Evolutionary conservation across 2,329 filamentous ascomycete species (phyloP).

Genomic region (Aspergillus sp.): DNA sequence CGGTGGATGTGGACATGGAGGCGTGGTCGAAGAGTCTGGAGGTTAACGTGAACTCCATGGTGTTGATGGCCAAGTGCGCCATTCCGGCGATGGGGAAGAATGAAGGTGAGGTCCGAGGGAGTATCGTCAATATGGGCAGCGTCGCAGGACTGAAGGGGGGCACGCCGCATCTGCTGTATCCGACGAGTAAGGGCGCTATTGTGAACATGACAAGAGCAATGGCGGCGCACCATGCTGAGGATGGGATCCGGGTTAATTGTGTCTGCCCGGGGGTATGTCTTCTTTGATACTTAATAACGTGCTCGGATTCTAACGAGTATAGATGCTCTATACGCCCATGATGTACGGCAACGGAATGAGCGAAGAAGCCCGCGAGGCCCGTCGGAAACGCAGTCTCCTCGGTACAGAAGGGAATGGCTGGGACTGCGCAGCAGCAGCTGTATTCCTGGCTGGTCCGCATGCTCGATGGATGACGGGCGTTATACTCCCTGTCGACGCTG

Average conservation of each 20-base stretch:
- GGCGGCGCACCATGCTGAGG: slow-evolving; percentile 53
- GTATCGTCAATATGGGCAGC: slow-evolving; percentile 57
- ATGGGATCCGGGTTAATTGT: slow-evolving; percentile 56
- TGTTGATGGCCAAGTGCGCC: slow-evolving; percentile 62
- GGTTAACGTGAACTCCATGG: slow-evolving; percentile 66
- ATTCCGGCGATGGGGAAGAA: slow-evolving; percentile 62
- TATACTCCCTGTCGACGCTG: slow-evolving; percentile 50
- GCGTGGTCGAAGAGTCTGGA: slow-evolving; percentile 59
- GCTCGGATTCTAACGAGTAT: no score
- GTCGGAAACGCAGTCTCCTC: slow-evolving; percentile 52
- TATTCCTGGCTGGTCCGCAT: slow-evolving; percentile 54
- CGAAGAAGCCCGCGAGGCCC: slow-evolving; percentile 49
- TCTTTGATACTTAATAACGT: background rate
- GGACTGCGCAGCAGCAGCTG: slow-evolving; percentile 53
- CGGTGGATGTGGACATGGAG: slow-evolving; percentile 60
- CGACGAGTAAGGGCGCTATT: slow-evolving; percentile 54
- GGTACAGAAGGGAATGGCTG: slow-evolving; percentile 56
- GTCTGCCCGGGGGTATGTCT: slow-evolving; percentile 48
- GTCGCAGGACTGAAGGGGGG: slow-evolving; percentile 55
- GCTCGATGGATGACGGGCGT: slow-evolving; percentile 54
- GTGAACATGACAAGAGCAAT: slow-evolving; percentile 59
- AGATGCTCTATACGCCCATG: slow-evolving; percentile 57
- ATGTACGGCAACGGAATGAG: slow-evolving; percentile 54
- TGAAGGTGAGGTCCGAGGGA: slow-evolving; percentile 36
- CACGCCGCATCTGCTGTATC: slow-evolving; percentile 55